Conservation (phyloP, 306 rosid species). For the Begonia peltatifolia region DNA sequence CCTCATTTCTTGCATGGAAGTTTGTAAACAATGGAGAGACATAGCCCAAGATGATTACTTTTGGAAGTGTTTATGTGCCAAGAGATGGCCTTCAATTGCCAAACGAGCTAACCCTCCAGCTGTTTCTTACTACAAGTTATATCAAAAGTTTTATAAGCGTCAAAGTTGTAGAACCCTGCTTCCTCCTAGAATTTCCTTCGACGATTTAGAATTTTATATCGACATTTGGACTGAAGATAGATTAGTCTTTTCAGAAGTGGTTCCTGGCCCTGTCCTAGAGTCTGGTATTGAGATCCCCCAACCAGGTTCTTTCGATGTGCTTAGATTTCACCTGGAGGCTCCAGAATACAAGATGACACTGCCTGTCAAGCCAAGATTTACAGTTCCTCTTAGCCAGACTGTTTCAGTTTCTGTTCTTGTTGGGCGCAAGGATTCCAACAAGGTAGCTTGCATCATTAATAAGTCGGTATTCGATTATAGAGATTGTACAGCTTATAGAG, state of each 20-base stretch:
- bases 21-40: slow-evolving; percentile 75
- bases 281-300: slow-evolving; percentile 35
- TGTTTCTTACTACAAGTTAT: slow-evolving; percentile 44
- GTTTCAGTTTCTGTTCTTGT: slow-evolving; percentile 72
- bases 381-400: slow-evolving; percentile 41
- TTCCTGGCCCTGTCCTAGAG: slow-evolving; percentile 54
- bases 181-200: slow-evolving; percentile 75
- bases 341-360: slow-evolving; percentile 72
- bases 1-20: slow-evolving; percentile 77
- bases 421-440: slow-evolving; percentile 65
- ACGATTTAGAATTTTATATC: slow-evolving; percentile 74
- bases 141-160: slow-evolving; percentile 48
- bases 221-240: slow-evolving; percentile 65
- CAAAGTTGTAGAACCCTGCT: slow-evolving; percentile 41
- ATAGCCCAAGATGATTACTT: slow-evolving; percentile 73
- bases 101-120: slow-evolving; percentile 52
- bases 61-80: slow-evolving; percentile 80
- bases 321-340: slow-evolving; percentile 43
- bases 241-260: slow-evolving; percentile 65
- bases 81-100: slow-evolving; percentile 93
- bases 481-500: slow-evolving; percentile 58
- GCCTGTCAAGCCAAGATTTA: slow-evolving; percentile 63
- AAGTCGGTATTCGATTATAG: slow-evolving; percentile 67
- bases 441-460: slow-evolving; percentile 56
- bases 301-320: slow-evolving; percentile 42